Evolutionary conservation across 202 grass and related monocot species (phyloP).

Genomic region (Schoenoplectus tabernaemontani): DNA sequence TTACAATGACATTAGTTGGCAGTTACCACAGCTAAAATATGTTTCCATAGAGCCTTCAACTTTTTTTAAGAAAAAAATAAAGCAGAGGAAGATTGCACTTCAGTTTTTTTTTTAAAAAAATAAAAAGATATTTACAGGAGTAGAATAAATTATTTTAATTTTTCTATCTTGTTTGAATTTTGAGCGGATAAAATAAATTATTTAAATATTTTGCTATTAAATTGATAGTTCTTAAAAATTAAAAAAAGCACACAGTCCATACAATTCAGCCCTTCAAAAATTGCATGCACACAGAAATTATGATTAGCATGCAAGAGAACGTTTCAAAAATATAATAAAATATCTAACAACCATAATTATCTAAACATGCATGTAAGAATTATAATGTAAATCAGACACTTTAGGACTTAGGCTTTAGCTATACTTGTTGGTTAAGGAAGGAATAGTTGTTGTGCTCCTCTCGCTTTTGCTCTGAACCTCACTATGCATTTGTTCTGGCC

Average conservation of each 20-base stretch:
- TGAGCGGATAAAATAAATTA: too few relatives aligned
- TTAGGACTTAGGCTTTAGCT: not conserved
- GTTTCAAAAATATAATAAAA: not conserved
- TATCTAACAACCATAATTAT: not conserved
- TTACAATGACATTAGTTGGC: not conserved
- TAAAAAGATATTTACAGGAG: not conserved
- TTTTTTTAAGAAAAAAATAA: too few relatives aligned
- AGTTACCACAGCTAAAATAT: not conserved
- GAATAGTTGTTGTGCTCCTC: slow-evolving; percentile 11
- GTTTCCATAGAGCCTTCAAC: not conserved
- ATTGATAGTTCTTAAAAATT: not conserved
- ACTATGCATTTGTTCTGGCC: not conserved
- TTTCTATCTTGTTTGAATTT: not conserved
- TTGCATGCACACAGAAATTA: not conserved
- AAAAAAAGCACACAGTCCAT: not conserved
- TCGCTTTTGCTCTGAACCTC: slow-evolving; percentile 9
- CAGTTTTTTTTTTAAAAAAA: not conserved
- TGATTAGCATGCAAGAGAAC: not conserved
- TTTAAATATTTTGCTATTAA: too few relatives aligned
- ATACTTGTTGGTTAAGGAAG: slow-evolving; percentile 11
- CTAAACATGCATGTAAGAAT: not conserved
- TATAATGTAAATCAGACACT: not conserved
- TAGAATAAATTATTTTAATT: too few relatives aligned
- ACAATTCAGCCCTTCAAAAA: not conserved
- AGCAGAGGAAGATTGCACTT: too few relatives aligned